Evolutionary conservation across 305 asterid genomes (phyloP), one percentile per base, ranked within the genome.

Genomic region (Solanum aculeatissimum): DNA sequence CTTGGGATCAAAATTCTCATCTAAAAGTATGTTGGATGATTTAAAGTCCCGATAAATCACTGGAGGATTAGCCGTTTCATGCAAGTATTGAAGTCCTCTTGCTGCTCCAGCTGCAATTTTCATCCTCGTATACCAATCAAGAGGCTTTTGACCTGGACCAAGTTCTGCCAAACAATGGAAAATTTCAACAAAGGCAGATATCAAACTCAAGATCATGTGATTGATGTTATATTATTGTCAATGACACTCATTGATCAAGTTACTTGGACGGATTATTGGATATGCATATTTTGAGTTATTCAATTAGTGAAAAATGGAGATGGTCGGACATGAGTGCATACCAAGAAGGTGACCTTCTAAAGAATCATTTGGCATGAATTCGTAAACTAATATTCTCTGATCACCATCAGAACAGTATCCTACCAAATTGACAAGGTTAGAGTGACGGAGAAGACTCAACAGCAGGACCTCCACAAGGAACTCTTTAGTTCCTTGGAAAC

Each of bases 381-480:
- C 95, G 63, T 93, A 94, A 19, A 93, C 98, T 65, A 96, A 88
- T 66, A 93, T 69, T 83, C 98, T 91, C 43, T 96, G 96, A 62
- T 88, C 89, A 55, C 98, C 99, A 51, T 94, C 99, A 8, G 93
- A 90, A 81, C 99, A 96, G 58, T 96, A 96, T 83, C 99, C 99
- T 3, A 93, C 89, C 85, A 96, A 90, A 83, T 89, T 93, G 58
- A 96, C 98, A 38, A 96, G 99, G 89, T 96, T 89, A 11, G 92
- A 90, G 83, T 94, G 95, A 80, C 95, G 97, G 72, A 94, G 96
- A 81, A 91, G 98, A 62, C 95, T 93, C 87, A 96, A 75, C 84
- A 96, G 86, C 85, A 94, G 81, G 51, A 96, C 99, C 92, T 96
- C 99, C 43, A 96, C 98, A 18, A 94, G 91, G 58, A 94, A 96